Conservation (phyloP, 2,329 filamentous ascomycete genomes). For the Diaporthe eres region DNA sequence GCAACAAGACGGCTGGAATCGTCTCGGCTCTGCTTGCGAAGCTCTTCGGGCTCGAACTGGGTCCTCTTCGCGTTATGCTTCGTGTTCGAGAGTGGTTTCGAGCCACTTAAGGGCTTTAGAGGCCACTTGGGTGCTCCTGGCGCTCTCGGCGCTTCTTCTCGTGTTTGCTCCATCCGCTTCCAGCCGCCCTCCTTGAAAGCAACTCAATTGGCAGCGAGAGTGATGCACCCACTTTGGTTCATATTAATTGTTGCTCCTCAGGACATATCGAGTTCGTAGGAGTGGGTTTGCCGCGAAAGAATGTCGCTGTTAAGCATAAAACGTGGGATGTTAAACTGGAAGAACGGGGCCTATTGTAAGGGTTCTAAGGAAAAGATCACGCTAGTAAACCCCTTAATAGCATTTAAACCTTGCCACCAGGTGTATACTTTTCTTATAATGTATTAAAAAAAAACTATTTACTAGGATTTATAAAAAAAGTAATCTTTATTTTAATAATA, state of each 20-base stretch:
- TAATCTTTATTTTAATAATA: too few species aligned
- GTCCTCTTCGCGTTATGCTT: not conserved
- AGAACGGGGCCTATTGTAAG: not conserved
- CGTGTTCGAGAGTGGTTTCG: not conserved
- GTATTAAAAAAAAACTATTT: not conserved
- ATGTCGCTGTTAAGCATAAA: not conserved
- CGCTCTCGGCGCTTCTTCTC: slow-evolving; percentile 1
- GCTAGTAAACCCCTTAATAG: not conserved
- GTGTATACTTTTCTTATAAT: not conserved
- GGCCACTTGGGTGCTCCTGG: too few species aligned
- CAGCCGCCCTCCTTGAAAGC: not conserved
- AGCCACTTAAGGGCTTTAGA: not conserved
- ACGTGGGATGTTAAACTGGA: not conserved
- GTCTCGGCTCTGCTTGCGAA: not conserved
- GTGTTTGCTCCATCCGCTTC: slow-evolving; percentile 1
- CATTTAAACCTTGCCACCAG: not conserved
- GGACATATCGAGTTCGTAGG: not conserved
- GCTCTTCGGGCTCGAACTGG: not conserved
- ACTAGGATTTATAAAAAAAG: too few species aligned
- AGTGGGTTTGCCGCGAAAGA: not conserved
- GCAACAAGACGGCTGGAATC: not conserved
- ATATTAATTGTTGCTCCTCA: not conserved
- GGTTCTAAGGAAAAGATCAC: not conserved
- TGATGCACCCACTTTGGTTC: not conserved
- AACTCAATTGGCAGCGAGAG: not conserved